A percentile compares a stretch with the other conserved stretches of the same genome.
Evolutionary conservation across 306 rosid genomes (phyloP).

Genomic region (Nissolia schottii): DNA sequence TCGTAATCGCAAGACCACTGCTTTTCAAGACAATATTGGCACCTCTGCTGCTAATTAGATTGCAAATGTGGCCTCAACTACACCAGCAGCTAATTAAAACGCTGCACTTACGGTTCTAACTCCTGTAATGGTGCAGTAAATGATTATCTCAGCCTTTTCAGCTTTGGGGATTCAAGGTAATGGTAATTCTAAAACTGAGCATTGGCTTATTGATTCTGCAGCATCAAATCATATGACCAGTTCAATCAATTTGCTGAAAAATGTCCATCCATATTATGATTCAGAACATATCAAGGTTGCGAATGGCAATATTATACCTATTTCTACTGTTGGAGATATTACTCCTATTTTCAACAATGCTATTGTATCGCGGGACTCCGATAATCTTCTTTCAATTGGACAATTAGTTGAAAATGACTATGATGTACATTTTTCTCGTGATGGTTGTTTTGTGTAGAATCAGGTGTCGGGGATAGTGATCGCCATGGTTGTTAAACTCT

Average conservation of each 20-base stretch:
- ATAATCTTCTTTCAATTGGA: background rate
- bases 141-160: background rate
- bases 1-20: background rate
- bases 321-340: background rate
- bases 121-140: background rate
- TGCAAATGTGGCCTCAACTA: no score
- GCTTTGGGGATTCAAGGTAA: background rate
- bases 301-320: background rate
- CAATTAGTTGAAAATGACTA: background rate
- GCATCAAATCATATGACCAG: background rate
- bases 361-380: background rate
- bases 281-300: background rate
- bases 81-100: no score
- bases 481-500: no score
- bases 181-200: background rate
- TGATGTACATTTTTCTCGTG: background rate
- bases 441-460: background rate
- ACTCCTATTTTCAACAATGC: background rate
- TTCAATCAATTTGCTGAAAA: background rate
- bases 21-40: background rate
- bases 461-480: background rate
- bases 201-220: background rate
- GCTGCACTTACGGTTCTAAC: background rate
- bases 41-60: background rate
- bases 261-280: background rate